Evolutionary conservation across 257 asterid genomes (phyloP), one percentile per base, ranked within the genome.

Genomic region (Thymus quinquecostatus): DNA sequence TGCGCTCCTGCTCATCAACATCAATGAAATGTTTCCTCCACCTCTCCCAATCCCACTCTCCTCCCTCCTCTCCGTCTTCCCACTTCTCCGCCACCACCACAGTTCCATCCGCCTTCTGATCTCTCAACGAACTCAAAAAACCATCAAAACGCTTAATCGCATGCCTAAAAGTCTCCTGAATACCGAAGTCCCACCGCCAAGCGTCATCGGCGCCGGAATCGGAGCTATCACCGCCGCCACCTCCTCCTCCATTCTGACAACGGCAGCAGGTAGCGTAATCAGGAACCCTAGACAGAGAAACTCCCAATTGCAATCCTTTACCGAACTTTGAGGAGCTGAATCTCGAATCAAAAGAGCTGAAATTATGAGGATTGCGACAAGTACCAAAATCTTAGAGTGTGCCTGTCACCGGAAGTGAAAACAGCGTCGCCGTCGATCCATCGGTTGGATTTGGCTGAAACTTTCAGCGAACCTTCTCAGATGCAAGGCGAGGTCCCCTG

Each of bases 21-120:
- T 86, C 91, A 1, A 64, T 68, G 67, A 95, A 88, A 79, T 95
- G 96, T 70, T 80, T 85, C 79, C 75, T 84, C 99, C 99, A 95
- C 74, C 91, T 86, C 81, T 89, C 98, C 99, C 96, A 93, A 81
- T 87, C 92, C 97, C 97, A 91, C 64, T 81, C 98, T 71, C 70
- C 88, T 41, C 66, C 98, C 67, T 69, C 88, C 43, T 60, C 77
- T 44, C 64, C 92, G 61, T 70, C 86, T 4, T 64, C 79, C 74
- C 30, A 75, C 34, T 29, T 41, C 80, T 54, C 68, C 83, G 72
- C 77, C 67, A 58, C 70, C 40, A 72, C 81, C 51, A 38, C 72
- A 64, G 79, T 75, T 55, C 70, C 80, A 28, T 72, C 76, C 64
- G 21, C 84, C 43, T 64, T 68, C 75, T 70, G 80, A 78, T 77